Evolutionary conservation across 2,329 filamentous ascomycete species (phyloP), one percentile per base, ranked within the genome.

Genomic region (Seiridium unicorne): DNA sequence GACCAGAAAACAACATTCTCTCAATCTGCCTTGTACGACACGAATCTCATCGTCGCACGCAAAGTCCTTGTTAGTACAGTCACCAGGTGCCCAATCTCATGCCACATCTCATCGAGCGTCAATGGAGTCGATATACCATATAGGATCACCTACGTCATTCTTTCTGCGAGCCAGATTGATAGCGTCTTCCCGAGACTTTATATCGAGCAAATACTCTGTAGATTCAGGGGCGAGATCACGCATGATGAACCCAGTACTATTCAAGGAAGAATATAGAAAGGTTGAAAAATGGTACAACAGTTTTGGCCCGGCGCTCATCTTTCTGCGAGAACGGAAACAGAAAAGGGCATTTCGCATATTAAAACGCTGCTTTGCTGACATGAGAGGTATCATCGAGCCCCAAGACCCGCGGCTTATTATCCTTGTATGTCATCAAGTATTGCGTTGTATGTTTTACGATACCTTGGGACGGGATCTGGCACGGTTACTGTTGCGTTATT

Each of bases 271-370:
- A 40, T 55, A 51, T 9, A 40, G 56, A 44, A 56, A 58, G n/a
- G 51, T 61, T 1, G 60, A 61, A 32, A 31, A 32, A 0, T 61
- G 60, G 60, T 61, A 58, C 31, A 61, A 59, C 4, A 51, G 58
- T 5, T 61, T 61, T 51, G 55, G 55, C 44, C 60, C 60, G 3
- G 60, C 49, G 5, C 44, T 58, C 4, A 51, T 58, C 18, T 32
- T 44, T 9, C 51, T 61, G 1, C 13, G 31, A 9, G 35, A 42
- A 0, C 34, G 35, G 35, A 47, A 55, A 18, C 26, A 58, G 7
- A 42, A 47, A 10, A 13, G n/a, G 2, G 60, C 60, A 3, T 61
- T 61, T 38, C 13, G 35, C 13, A 49, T 61, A 13, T 58, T 61
- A 13, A 40, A 58, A 18, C 42, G 8, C 1, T 61, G 60, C 18